phyloP scores from a whole-genome alignment of 2,329 filamentous ascomycete genomes.

The Colletotrichum musae region DNA sequence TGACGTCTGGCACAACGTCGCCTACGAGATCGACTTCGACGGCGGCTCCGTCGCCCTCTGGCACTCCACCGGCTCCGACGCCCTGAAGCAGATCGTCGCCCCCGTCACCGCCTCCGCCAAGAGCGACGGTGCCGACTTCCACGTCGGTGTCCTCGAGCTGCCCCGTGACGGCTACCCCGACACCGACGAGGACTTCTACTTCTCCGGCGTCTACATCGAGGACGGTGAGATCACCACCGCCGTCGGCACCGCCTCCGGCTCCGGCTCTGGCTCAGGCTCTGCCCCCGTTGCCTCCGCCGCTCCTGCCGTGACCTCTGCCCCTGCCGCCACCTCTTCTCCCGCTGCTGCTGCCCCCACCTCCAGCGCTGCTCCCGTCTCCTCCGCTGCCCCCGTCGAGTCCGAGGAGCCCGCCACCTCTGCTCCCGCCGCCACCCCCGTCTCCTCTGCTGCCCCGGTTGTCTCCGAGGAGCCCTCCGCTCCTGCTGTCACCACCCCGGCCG shows the following conservation, averaged over 20 bases:
- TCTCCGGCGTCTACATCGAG: slow-evolving; percentile 81
- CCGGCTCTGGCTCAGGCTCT: slow-evolving; percentile 18
- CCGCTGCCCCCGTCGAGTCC: slow-evolving; percentile 20
- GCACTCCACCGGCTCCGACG: slow-evolving; percentile 75
- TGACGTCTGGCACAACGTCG: slow-evolving; percentile 81
- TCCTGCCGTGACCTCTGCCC: slow-evolving; percentile 16
- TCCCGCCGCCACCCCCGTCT: slow-evolving; percentile 27
- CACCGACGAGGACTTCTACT: slow-evolving; percentile 76
- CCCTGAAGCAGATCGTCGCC: slow-evolving; percentile 70
- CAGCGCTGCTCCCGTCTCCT: slow-evolving; percentile 21
- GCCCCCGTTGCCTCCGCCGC: slow-evolving; percentile 19
- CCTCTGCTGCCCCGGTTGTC: slow-evolving; percentile 27
- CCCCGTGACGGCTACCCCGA: slow-evolving; percentile 70
- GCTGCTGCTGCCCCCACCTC: slow-evolving; percentile 22
- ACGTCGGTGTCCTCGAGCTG: slow-evolving; percentile 79
- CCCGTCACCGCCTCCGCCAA: slow-evolving; percentile 73
- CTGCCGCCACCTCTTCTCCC: slow-evolving; percentile 13
- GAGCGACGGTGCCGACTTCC: slow-evolving; percentile 80
- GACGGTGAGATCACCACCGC: slow-evolving; percentile 51
- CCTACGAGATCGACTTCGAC: slow-evolving; percentile 80
- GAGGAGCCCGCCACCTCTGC: slow-evolving; percentile 25
- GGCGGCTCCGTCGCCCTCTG: slow-evolving; percentile 76
- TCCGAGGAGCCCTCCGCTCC: slow-evolving; percentile 34
- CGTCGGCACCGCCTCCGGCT: slow-evolving; percentile 27
- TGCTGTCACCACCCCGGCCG: slow-evolving; percentile 24